These are phyloP conservation scores for Hibiscus syriacus DNA, from an alignment of 345 rosid genomes.

Conservation along the genomic window DNA sequence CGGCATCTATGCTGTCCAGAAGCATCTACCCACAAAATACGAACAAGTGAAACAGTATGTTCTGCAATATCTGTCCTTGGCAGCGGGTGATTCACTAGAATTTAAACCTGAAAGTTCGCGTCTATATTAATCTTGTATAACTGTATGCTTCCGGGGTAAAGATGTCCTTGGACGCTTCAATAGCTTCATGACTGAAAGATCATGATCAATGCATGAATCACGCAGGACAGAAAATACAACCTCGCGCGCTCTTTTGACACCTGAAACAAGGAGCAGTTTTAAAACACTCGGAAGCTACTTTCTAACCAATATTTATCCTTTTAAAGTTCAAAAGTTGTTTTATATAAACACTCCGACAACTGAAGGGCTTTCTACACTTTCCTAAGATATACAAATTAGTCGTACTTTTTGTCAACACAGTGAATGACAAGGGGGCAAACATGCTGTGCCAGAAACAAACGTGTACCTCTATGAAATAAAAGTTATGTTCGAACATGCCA, in stretches of 20 bases:
- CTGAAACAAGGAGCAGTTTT: constrained; percentile 26
- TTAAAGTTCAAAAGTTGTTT: too few relatives aligned
- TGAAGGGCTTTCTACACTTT: too few relatives aligned
- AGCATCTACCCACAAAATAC: constrained; percentile 82
- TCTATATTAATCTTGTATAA: constrained; percentile 53
- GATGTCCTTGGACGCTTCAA: constrained; percentile 74
- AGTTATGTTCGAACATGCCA: not conserved
- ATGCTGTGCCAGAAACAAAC: not conserved
- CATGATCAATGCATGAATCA: constrained; percentile 65
- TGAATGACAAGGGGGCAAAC: not conserved
- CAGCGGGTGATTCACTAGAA: constrained; percentile 15
- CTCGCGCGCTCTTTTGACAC: constrained; percentile 77
- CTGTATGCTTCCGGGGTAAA: constrained; percentile 49
- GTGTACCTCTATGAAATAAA: not conserved
- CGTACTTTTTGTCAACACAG: not conserved
- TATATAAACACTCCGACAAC: not conserved
- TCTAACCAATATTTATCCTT: too few relatives aligned
- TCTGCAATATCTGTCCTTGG: constrained; percentile 21
- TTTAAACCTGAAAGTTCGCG: constrained; percentile 22
- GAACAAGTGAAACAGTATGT: constrained; percentile 44
- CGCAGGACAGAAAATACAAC: constrained; percentile 56
- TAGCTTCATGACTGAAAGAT: constrained; percentile 75
- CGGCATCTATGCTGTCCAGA: constrained; percentile 97
- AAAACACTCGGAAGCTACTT: too few relatives aligned
- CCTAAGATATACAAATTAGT: not conserved